Percentiles rank a stretch among this genome's conserved stretches.
Conservation (phyloP, 441 rosid genomes). For the Adansonia madagascariensis region DNA sequence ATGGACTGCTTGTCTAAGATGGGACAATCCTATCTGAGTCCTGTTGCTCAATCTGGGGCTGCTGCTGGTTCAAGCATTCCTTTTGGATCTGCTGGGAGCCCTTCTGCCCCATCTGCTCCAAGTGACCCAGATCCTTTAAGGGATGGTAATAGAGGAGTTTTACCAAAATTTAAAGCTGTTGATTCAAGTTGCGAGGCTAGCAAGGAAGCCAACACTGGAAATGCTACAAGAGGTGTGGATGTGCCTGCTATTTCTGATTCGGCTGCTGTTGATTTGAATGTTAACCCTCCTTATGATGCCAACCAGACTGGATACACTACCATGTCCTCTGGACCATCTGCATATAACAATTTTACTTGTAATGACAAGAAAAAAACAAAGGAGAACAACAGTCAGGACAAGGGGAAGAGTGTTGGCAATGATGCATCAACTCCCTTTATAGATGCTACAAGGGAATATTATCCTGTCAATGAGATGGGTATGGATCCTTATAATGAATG, state of each 20-base stretch:
- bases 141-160: constrained; percentile 21
- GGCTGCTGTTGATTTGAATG: constrained; percentile 41
- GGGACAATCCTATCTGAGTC: constrained; percentile 40
- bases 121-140: constrained; percentile 29
- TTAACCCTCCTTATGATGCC: constrained; percentile 32
- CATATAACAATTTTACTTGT: background rate
- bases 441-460: constrained; percentile 25
- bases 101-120: constrained; percentile 29
- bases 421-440: constrained; percentile 25
- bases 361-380: constrained; percentile 35
- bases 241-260: background rate
- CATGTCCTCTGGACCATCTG: constrained; percentile 15
- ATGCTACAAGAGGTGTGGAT: constrained; percentile 25
- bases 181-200: constrained; percentile 26
- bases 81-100: constrained; percentile 37
- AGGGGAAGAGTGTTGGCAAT: constrained; percentile 26
- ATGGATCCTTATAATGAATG: constrained; percentile 43
- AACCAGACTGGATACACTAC: constrained; percentile 21
- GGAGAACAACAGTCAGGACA: constrained; percentile 27
- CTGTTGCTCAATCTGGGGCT: constrained; percentile 27
- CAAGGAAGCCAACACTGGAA: constrained; percentile 31
- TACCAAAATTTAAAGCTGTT: constrained; percentile 19
- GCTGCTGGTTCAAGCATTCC: constrained; percentile 29
- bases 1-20: constrained; percentile 38
- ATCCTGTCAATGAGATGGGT: constrained; percentile 26